Conservation (phyloP, 2,329 filamentous ascomycete species). For the Pseudogymnoascus sp. region DNA sequence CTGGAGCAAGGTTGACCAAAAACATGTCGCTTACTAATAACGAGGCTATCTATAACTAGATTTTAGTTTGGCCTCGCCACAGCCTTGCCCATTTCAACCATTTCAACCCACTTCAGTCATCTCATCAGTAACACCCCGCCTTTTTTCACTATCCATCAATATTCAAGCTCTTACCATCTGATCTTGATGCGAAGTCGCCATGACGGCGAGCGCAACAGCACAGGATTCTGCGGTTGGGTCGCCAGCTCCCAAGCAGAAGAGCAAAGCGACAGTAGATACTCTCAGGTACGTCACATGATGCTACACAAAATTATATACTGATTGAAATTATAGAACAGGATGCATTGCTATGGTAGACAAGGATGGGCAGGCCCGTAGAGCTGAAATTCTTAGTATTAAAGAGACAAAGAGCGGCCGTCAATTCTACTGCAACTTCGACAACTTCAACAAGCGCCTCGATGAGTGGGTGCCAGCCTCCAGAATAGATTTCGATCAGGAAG, state of each 20-base stretch:
- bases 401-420: conserved; percentile 81
- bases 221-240: conserved; percentile 50
- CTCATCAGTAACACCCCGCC: neutral
- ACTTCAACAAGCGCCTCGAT: conserved; percentile 81
- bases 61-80: conserved; percentile 1
- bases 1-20: neutral
- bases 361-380: conserved; percentile 81
- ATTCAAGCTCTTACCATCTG: neutral
- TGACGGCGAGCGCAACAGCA: conserved; percentile 44
- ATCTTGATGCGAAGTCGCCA: conserved; percentile 35
- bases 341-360: conserved; percentile 32
- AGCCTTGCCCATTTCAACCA: conserved; percentile 1
- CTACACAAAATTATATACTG: neutral
- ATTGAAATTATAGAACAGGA: conserved; percentile 23
- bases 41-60: neutral
- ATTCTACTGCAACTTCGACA: conserved; percentile 96
- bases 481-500: conserved; percentile 81
- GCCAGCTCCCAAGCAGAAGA: conserved; percentile 58
- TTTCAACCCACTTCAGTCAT: conserved; percentile 1
- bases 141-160: neutral
- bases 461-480: conserved; percentile 84
- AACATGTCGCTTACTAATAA: neutral
- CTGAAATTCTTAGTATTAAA: conserved; percentile 92
- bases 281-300: conserved; percentile 53
- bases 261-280: conserved; percentile 77